Evolutionary conservation across 495 filamentous ascomycete species (phyloP).

Genomic region (Cryomyces minteri): DNA sequence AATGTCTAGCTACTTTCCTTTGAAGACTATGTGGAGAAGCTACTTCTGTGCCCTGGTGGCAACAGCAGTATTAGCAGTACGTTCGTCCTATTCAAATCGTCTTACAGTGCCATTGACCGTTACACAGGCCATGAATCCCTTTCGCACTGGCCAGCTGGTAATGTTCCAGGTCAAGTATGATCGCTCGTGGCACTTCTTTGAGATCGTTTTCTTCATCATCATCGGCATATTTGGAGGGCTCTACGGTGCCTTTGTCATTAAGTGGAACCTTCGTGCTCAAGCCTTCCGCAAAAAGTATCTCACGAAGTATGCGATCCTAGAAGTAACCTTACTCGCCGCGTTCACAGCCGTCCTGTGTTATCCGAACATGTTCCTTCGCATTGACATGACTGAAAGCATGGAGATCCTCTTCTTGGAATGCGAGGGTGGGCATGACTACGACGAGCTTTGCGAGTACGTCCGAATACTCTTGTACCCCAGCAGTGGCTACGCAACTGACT

Average conservation of each 20-base stretch:
- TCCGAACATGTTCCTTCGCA: conserved; percentile 85
- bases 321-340: conserved; percentile 66
- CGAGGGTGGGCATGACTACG: conserved; percentile 80
- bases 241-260: conserved; percentile 95
- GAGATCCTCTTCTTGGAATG: conserved; percentile 93
- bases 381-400: conserved; percentile 99
- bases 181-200: conserved; percentile 94
- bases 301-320: conserved; percentile 65
- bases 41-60: conserved; percentile 97
- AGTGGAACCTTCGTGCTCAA: conserved; percentile 87
- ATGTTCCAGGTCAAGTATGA: conserved; percentile 99
- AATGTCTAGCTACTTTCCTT: conserved; percentile 94
- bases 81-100: conserved; percentile 4
- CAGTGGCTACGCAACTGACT: background rate
- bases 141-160: conserved; percentile 93
- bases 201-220: conserved; percentile 79
- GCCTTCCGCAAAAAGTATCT: conserved; percentile 93
- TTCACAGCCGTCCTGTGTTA: conserved; percentile 84
- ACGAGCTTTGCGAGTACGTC: conserved; percentile 70
- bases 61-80: conserved; percentile 71
- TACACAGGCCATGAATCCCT: conserved; percentile 73
- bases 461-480: background rate
- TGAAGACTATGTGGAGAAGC: conserved; percentile 95
- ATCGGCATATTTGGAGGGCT: conserved; percentile 87
- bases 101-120: background rate